A percentile compares a stretch with the other conserved stretches of the same genome.
Evolutionary conservation across 305 asterid genomes (phyloP).

Genomic region (Ilex paraguariensis): DNA sequence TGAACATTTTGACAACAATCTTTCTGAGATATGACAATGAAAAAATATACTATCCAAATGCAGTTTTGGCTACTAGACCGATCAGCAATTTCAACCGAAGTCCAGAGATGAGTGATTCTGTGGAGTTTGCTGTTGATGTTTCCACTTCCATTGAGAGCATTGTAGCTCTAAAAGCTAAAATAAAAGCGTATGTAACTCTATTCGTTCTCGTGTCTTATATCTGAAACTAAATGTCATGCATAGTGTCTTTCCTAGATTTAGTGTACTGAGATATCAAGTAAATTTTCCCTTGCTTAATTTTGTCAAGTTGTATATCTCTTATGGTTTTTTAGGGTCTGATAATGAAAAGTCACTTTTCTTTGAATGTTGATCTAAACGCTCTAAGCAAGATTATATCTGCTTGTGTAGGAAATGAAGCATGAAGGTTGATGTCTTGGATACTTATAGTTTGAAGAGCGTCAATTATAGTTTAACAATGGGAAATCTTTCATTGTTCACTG

Average conservation of each 20-base stretch:
- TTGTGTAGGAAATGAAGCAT: too few relatives aligned
- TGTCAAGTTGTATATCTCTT: too few relatives aligned
- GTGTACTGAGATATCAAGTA: background rate
- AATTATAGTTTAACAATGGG: too few relatives aligned
- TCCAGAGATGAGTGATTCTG: conserved; percentile 65
- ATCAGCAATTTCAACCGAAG: conserved; percentile 64
- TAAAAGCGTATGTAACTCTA: conserved; percentile 43
- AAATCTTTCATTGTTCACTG: too few relatives aligned
- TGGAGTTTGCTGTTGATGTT: conserved; percentile 56
- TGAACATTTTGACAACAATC: conserved; percentile 63
- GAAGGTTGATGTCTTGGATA: too few relatives aligned
- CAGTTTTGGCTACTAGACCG: conserved; percentile 44
- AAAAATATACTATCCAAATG: conserved; percentile 59
- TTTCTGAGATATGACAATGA: conserved; percentile 54
- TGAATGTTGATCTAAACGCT: too few relatives aligned
- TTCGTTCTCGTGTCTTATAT: background rate
- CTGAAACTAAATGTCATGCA: too few relatives aligned
- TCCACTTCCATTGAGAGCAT: conserved; percentile 49
- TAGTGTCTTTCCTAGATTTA: background rate
- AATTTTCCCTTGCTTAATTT: too few relatives aligned
- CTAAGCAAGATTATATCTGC: too few relatives aligned
- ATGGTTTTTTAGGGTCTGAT: too few relatives aligned
- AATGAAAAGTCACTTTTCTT: too few relatives aligned
- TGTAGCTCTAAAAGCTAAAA: conserved; percentile 40
- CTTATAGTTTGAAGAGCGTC: too few relatives aligned